Conservation (phyloP, 768 basidiomycete species). For the Phaeotremella fagi region DNA sequence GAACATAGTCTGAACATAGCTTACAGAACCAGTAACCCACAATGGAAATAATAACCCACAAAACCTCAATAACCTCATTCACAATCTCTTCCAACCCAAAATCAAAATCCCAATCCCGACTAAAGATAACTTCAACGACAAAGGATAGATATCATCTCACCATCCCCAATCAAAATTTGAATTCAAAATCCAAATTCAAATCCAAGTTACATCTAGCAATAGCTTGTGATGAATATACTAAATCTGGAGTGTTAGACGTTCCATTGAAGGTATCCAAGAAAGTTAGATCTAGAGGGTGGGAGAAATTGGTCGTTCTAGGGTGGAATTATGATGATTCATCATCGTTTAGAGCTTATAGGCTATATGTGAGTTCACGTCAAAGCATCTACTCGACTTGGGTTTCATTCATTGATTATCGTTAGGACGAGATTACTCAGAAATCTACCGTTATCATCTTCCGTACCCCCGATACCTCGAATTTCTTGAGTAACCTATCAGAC, state of each 20-base stretch:
- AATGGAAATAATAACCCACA: background rate
- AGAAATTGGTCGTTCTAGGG: slow-evolving; percentile 2
- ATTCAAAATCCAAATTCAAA: too few species aligned
- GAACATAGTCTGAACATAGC: too few species aligned
- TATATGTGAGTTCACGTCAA: slow-evolving; percentile 6
- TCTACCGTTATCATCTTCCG: slow-evolving; percentile 8
- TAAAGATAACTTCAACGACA: too few species aligned
- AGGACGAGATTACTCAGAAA: background rate
- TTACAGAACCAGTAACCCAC: background rate
- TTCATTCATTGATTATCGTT: too few species aligned
- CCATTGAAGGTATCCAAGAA: background rate
- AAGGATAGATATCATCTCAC: too few species aligned
- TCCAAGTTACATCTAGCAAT: background rate
- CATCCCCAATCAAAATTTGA: too few species aligned
- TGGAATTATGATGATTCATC: background rate
- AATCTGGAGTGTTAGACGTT: background rate
- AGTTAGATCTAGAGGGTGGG: slow-evolving; percentile 3
- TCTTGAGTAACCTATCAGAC: slow-evolving; percentile 59
- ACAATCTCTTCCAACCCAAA: background rate
- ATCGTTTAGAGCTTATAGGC: slow-evolving; percentile 2
- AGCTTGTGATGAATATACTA: background rate
- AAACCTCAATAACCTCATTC: background rate
- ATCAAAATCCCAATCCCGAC: too few species aligned
- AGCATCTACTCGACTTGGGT: too few species aligned
- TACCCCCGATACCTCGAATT: slow-evolving; percentile 17